Evolutionary conservation across 2,329 filamentous ascomycete species (phyloP).

Genomic region (Pseudopithomyces chartarum): DNA sequence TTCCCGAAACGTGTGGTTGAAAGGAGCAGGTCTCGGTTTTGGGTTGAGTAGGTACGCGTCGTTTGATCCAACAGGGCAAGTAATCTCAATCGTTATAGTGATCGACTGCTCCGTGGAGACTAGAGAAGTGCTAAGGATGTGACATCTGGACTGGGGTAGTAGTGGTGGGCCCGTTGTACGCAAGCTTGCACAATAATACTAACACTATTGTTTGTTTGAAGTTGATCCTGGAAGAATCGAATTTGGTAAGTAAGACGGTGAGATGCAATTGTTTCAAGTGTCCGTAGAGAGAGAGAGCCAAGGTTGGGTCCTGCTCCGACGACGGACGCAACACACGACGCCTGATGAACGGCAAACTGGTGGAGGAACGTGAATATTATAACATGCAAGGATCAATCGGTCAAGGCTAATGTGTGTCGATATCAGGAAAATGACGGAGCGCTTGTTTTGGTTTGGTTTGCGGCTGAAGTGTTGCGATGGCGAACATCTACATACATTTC

Average conservation of each 20-base stretch:
- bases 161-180: neutral
- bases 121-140: neutral
- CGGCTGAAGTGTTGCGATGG: neutral
- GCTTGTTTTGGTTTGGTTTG: neutral
- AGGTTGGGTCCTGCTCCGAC: too few relatives aligned
- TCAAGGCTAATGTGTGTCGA: neutral
- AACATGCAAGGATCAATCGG: neutral
- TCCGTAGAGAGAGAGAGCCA: too few relatives aligned
- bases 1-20: neutral
- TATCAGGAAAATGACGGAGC: neutral
- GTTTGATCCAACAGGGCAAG: too few relatives aligned
- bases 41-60: too few relatives aligned
- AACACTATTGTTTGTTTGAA: neutral
- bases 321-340: neutral
- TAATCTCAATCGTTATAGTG: neutral
- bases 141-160: neutral
- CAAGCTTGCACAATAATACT: neutral
- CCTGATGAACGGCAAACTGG: neutral
- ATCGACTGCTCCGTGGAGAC: neutral
- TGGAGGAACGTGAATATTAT: neutral
- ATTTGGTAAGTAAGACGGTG: too few relatives aligned
- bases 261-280: too few relatives aligned
- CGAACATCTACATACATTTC: neutral
- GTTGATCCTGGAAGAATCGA: too few relatives aligned
- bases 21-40: too few relatives aligned